Conservation (phyloP, 2,329 filamentous ascomycete genomes). For the Clarireedia hainanense region DNA sequence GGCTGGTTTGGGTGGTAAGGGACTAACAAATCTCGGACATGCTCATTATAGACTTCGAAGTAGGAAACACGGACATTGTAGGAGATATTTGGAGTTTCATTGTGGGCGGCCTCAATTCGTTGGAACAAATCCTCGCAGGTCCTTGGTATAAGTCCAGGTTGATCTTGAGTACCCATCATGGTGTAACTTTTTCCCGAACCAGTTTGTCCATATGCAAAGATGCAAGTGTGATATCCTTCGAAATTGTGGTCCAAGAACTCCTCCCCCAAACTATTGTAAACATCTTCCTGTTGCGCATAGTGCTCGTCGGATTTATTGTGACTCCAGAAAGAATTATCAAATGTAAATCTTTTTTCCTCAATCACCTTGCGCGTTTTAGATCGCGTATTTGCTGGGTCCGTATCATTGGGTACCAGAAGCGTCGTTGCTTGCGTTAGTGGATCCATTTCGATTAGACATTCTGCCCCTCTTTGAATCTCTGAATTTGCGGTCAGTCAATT, state of each 20-base stretch:
- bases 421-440: constrained; percentile 78
- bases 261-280: constrained; percentile 89
- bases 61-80: constrained; percentile 98
- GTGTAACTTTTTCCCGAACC: constrained; percentile 98
- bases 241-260: constrained; percentile 99
- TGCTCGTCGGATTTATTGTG: constrained; percentile 71
- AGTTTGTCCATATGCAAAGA: constrained; percentile 97
- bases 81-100: constrained; percentile 82
- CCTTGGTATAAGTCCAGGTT: constrained; percentile 85
- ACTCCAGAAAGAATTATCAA: constrained; percentile 98
- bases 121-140: constrained; percentile 96
- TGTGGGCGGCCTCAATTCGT: constrained; percentile 66
- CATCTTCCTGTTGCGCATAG: constrained; percentile 86
- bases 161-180: constrained; percentile 84
- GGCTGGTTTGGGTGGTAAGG: constrained; percentile 62
- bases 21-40: constrained; percentile 87
- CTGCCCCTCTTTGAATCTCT: constrained; percentile 76
- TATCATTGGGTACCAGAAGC: constrained; percentile 59
- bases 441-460: constrained; percentile 89
- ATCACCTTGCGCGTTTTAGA: constrained; percentile 63
- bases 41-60: constrained; percentile 99
- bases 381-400: constrained; percentile 45
- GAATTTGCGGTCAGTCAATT: constrained; percentile 16
- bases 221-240: constrained; percentile 97
- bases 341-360: constrained; percentile 88